Evolutionary conservation across 2,329 filamentous ascomycete species (phyloP).

Genomic region (Claviceps monticola): DNA sequence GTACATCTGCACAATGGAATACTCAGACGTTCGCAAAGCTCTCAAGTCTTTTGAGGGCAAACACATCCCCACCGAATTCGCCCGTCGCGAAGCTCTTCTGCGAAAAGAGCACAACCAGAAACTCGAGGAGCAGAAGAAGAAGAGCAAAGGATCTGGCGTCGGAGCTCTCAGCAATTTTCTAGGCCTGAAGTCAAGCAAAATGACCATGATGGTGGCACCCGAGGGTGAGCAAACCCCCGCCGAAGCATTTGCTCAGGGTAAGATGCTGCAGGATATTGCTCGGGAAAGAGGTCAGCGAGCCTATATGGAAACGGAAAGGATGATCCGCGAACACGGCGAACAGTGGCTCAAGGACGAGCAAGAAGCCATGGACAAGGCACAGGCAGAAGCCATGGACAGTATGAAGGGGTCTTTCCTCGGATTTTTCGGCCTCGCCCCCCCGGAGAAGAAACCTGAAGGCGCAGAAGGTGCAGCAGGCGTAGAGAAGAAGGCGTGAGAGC

Average conservation of each 20-base stretch:
- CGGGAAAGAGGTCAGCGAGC: constrained; percentile 82
- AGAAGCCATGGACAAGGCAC: constrained; percentile 71
- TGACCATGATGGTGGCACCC: constrained; percentile 43
- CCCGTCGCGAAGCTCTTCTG: constrained; percentile 71
- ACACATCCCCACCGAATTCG: constrained; percentile 82
- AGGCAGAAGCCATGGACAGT: constrained; percentile 80
- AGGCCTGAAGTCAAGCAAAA: constrained; percentile 59
- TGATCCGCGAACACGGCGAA: constrained; percentile 86
- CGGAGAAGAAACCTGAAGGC: constrained; percentile 5
- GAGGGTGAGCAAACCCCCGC: constrained; percentile 57
- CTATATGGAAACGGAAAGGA: constrained; percentile 78
- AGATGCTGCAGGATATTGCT: constrained; percentile 93
- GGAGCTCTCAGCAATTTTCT: constrained; percentile 58
- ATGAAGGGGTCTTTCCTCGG: constrained; percentile 65
- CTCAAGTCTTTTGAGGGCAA: constrained; percentile 81
- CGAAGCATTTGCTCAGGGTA: constrained; percentile 77
- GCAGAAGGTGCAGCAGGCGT: constrained; percentile 2
- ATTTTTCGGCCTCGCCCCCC: constrained; percentile 11
- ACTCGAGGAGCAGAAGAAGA: constrained; percentile 53
- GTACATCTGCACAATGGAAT: constrained; percentile 89
- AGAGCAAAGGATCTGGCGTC: constrained; percentile 44
- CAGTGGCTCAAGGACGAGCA: constrained; percentile 94
- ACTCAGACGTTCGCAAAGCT: constrained; percentile 72
- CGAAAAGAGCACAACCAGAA: constrained; percentile 75
- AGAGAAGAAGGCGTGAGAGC: constrained; percentile 9